Conservation (phyloP, 306 rosid genomes). For the Prosopis cineraria region DNA sequence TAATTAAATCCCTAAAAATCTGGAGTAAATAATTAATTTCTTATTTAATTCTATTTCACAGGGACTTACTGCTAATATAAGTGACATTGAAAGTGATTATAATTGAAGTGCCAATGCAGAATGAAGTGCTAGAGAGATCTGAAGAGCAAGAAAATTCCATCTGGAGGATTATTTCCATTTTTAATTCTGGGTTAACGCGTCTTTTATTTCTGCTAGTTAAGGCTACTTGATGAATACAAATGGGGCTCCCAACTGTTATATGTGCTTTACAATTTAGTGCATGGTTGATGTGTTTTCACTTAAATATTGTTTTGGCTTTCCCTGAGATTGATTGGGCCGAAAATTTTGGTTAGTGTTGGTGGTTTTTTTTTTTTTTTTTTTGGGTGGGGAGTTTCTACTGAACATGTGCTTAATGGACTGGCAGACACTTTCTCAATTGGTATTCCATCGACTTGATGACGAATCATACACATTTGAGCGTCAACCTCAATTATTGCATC, state of each 20-base stretch:
- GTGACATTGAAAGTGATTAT: constrained; percentile 8
- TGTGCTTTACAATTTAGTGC: constrained; percentile 12
- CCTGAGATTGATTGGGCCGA: constrained; percentile 1
- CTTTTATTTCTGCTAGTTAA: constrained; percentile 15
- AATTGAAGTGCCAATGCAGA: constrained; percentile 8
- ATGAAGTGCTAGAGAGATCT: constrained; percentile 22
- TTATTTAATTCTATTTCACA: no score
- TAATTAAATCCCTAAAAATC: no score
- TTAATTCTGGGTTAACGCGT: not conserved
- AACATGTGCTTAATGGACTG: constrained; percentile 13
- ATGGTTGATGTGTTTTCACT: constrained; percentile 7
- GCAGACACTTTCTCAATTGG: constrained; percentile 92
- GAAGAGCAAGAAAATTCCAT: constrained; percentile 20
- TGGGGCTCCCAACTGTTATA: not conserved
- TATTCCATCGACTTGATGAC: constrained; percentile 89
- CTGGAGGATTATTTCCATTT: not conserved
- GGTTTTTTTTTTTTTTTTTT: no score
- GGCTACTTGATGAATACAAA: not conserved
- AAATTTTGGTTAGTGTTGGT: constrained; percentile 1
- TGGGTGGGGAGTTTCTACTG: constrained; percentile 1
- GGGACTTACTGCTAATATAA: constrained; percentile 14
- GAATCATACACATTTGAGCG: constrained; percentile 94
- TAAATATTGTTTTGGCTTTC: not conserved
- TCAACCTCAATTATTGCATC: constrained; percentile 83
- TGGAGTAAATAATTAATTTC: no score